Evolutionary conservation across 257 asterid species (phyloP).

Genomic region (Solanum verrucosum): DNA sequence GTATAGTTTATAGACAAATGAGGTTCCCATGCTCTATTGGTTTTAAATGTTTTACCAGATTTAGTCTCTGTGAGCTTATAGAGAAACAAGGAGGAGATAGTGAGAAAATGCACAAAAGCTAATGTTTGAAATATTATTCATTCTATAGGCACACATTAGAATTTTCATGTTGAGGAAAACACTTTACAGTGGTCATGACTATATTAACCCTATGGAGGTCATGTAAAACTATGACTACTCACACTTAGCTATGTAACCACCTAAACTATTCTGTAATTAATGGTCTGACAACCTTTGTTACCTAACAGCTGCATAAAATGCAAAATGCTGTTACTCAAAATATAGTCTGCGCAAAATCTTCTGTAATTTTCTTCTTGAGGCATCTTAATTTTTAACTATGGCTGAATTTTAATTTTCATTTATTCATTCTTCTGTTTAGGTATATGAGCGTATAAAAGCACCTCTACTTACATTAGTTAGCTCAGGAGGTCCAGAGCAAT

Average conservation of each 20-base stretch:
- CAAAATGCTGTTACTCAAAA: neutral
- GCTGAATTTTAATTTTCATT: neutral
- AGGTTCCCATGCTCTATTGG: neutral
- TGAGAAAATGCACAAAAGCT: neutral
- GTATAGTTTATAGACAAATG: neutral
- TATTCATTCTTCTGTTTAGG: constrained; percentile 33
- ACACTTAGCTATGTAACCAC: neutral
- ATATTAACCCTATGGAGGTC: neutral
- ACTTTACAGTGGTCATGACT: neutral
- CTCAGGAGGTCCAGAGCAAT: constrained; percentile 98
- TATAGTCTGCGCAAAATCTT: neutral
- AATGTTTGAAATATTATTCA: neutral
- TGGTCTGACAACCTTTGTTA: neutral
- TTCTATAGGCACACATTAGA: neutral
- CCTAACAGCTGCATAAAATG: neutral
- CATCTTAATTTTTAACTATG: neutral
- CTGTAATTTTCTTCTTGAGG: neutral
- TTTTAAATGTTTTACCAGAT: neutral
- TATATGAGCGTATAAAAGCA: constrained; percentile 97
- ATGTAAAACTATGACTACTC: neutral
- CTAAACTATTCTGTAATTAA: neutral
- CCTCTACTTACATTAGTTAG: constrained; percentile 95
- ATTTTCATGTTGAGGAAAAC: neutral
- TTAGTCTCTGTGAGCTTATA: neutral
- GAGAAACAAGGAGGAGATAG: neutral